phyloP scores from a whole-genome alignment of 768 basidiomycete species.

The Ramaria rubella region DNA sequence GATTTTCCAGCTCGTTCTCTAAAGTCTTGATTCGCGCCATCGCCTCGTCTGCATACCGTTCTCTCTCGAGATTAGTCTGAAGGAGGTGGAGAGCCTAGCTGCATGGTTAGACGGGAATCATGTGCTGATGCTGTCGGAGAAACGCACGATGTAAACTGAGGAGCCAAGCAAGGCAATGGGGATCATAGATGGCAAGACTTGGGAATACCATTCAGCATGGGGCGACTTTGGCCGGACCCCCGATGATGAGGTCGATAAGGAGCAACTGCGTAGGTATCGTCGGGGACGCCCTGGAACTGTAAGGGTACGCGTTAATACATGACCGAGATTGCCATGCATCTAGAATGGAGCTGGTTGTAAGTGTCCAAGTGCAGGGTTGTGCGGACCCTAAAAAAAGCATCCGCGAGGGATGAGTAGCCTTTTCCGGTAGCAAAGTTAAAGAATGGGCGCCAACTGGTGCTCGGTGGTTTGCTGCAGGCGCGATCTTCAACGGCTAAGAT shows the following conservation, averaged over 20 bases:
- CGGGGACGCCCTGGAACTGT: no score
- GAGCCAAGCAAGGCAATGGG: slow-evolving; percentile 74
- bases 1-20: slow-evolving; percentile 48
- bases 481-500: no score
- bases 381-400: no score
- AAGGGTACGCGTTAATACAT: no score
- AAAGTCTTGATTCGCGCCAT: slow-evolving; percentile 42
- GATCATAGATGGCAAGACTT: slow-evolving; percentile 68
- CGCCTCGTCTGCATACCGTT: slow-evolving; percentile 66
- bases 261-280: neutral
- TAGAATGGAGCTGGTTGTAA: no score
- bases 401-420: no score
- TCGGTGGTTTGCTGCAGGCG: no score
- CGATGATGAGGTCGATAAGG: neutral
- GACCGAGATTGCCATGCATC: no score
- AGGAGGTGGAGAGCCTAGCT: slow-evolving; percentile 58
- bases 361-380: no score
- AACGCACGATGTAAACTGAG: slow-evolving; percentile 64
- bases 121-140: neutral
- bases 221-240: slow-evolving; percentile 29
- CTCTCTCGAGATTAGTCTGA: slow-evolving; percentile 58
- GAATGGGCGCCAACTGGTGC: no score
- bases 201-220: slow-evolving; percentile 63
- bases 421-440: no score
- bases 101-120: slow-evolving; percentile 4